Evolutionary conservation across 805 yeast species (phyloP), one percentile per base, ranked within the genome.

Genomic region (Yamadazyma phyllophila): DNA sequence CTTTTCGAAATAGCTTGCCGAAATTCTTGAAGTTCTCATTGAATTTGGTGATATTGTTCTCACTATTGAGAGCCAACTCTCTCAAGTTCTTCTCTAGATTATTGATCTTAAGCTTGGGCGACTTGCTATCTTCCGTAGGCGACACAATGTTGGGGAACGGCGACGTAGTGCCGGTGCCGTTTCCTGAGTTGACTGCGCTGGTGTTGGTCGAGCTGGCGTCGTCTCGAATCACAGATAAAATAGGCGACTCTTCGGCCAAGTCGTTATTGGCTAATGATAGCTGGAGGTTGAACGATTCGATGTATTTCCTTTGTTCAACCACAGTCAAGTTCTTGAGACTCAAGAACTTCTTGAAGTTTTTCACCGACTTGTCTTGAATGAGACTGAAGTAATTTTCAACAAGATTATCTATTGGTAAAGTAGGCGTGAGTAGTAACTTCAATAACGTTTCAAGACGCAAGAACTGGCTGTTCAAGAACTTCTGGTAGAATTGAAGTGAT

Each of bases 21-120:
- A 85, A 74, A 49, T 70, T 79, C 56, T 75, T 78, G 61, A 83
- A 74, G 51, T 82, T 83, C 57, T 84, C 89, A 58, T 83, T 83
- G 44, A 85, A 59, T 54, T 78, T 82, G 59, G 70, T 83, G 20
- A 82, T 82, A 46, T 80, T 80, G 36, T 73, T 80, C 48, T 83
- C 89, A 30, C 84, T 76, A 40, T 63, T 69, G 27, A 70, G 43
- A 3, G 76, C 71, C 48, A 78, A 74, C 50, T 76, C 69, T 56
- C 76, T 42, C 56, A 76, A 52, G 63, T 69, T 66, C 63, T 74
- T 62, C 61, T 78, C 67, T 60, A 68, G 52, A 41, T 73, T 76
- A 49, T 72, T 72, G 16, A 77, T 74, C 43, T 64, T 71, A 11
- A 48, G 36, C 15, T 49, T 52, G 11, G 71, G 71, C 10, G 71